Evolutionary conservation across 495 filamentous ascomycete genomes (phyloP).

Genomic region (Penicillium parvum): DNA sequence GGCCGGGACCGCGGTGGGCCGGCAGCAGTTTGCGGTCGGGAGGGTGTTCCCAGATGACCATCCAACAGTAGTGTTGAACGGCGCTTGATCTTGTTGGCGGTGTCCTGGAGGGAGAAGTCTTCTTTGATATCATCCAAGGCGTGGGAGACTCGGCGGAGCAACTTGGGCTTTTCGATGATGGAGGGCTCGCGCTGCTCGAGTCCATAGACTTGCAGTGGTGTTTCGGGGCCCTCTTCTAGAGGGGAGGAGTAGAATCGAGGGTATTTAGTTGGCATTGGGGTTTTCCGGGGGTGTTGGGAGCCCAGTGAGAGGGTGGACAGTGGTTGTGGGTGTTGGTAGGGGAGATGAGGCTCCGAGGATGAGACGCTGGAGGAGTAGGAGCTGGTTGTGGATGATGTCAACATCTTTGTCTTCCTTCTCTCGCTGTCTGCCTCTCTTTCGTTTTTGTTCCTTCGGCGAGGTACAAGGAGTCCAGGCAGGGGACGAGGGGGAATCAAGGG

Average conservation of each 20-base stretch:
- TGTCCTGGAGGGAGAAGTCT: slow-evolving; percentile 29
- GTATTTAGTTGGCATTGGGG: slow-evolving; percentile 23
- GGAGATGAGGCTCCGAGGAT: slow-evolving; percentile 28
- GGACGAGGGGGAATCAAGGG: slow-evolving; percentile 8
- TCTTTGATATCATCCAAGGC: slow-evolving; percentile 42
- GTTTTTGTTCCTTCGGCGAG: too few species aligned
- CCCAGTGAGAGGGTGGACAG: slow-evolving; percentile 25
- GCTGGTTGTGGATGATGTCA: slow-evolving; percentile 27
- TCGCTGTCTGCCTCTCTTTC: too few species aligned
- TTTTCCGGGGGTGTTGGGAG: slow-evolving; percentile 20
- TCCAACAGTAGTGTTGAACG: slow-evolving; percentile 32
- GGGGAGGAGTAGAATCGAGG: slow-evolving; percentile 43
- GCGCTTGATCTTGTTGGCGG: slow-evolving; percentile 30
- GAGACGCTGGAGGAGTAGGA: slow-evolving; percentile 28
- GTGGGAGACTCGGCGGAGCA: slow-evolving; percentile 37
- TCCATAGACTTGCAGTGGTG: slow-evolving; percentile 37
- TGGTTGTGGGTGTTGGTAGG: slow-evolving; percentile 26
- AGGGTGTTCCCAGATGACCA: background rate
- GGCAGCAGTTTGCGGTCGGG: slow-evolving; percentile 13
- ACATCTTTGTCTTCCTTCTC: too few species aligned
- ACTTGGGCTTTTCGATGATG: slow-evolving; percentile 29
- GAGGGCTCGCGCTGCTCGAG: slow-evolving; percentile 38
- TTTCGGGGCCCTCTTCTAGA: slow-evolving; percentile 28
- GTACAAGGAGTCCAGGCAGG: slow-evolving; percentile 4
- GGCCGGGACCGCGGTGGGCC: slow-evolving; percentile 22